Evolutionary conservation across 306 rosid species (phyloP), one percentile per base, ranked within the genome.

Genomic region (Astragalus membranaceus): DNA sequence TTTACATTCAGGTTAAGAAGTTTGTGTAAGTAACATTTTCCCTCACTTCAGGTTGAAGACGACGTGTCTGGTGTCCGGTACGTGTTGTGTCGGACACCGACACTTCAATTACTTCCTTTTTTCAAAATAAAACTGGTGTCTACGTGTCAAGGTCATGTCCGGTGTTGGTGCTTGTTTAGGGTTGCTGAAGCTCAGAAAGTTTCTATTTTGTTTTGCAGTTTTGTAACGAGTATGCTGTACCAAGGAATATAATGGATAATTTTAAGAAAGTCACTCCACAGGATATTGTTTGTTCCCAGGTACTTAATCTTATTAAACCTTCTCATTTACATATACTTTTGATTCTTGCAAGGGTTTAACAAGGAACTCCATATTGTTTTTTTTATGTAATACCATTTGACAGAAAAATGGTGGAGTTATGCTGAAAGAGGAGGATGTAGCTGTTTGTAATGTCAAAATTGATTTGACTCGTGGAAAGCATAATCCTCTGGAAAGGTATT

Each of bases 231-330:
- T 94, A 94, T 87, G 84, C 97, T n/a, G 95, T 94, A 56, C 98
- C 97, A 12, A 94, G 83, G 85, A 87, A 88, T 72, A 83, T 81
- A 81, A 64, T 90, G 67, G 92, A 88, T 39, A 70, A 88, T 68
- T 90, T 88, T 76, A 90, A 85, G 84, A 84, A 85, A 17, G 92
- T 90, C 75, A 94, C 97, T 41, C 88, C 97, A 10, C 89, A 87
- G 82, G 98, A 94, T 77, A 94, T 94, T 76, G 85, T 88, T 80
- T 94, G 98, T 70, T 83, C 97, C 15, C 97, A 94, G 96, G 98
- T 92, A 39, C 44, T 66, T 66, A 50, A 33, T 54, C 54, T 20
- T 47, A 50, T 42, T 33, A 43, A 64, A 48, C 60, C 46, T 72
- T 77, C 16, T 11, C 44, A 75, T 60, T 37, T 64, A 50, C 42